Base-by-base conservation (phyloP, 768 basidiomycete species). In the Russula sp. region DNA sequence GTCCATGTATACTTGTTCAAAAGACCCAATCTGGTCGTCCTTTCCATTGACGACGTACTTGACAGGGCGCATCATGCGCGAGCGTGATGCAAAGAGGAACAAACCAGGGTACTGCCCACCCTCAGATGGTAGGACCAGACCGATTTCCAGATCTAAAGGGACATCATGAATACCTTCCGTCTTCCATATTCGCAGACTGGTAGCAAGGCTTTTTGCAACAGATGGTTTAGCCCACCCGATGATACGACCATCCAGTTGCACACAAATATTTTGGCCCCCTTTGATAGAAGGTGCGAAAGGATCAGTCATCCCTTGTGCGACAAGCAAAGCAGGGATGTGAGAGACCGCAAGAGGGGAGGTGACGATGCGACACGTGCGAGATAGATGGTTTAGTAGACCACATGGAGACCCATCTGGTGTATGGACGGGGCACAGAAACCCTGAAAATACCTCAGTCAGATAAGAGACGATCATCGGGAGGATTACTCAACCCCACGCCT, bases 1-100 rank as follows among this genome's bases (percentile, higher is more conserved):
- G 70, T 99, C 92, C 93, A 98, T 93, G 72, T 98, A 99, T 6
- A 98, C 97, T 75, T 99, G 97, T 74, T 99, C 97, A 69, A 99
- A 99, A 8, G 96, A 82, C 3, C 97, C 97, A 58, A 98, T 81
- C 72, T 90, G 90, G 72, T 99, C 97, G 64, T 90, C 81, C 64
- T 81, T 80, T 22, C 88, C 89, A 71, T 98, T 98, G 59, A 79
- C 77, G 45, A 98, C 76, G 73, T 88, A 96, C 70, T 88, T 94
- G 59, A 98, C 96, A 7, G 97, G 95, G 50, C 97, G 81, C 97
- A 99, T 99, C 93, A 99, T 97, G 67, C 97, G 80, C 41, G 92
- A 83, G 59, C 83, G 81, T 8, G 86, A 83, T 25, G 92, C 83
- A 75, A 99, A 99, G 53, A 99, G 75, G 77, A 88, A 98, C 39